phyloP scores from a whole-genome alignment of 108 stramenopile genomes.

The Seminavis robusta region DNA sequence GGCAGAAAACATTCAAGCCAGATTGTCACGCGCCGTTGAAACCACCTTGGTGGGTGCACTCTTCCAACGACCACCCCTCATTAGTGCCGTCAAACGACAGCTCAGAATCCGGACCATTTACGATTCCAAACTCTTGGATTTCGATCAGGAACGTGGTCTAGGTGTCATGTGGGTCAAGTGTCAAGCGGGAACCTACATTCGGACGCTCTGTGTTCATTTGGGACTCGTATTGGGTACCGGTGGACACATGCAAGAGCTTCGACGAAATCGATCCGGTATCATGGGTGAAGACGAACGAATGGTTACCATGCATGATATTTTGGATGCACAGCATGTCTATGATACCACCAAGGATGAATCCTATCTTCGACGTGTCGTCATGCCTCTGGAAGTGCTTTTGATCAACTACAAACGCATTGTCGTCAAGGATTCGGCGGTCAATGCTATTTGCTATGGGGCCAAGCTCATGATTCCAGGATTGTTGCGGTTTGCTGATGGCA shows the following conservation, averaged over 20 bases:
- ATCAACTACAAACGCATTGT: conserved; percentile 97
- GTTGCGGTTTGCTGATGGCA: conserved; percentile 96
- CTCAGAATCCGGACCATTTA: conserved; percentile 98
- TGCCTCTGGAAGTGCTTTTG: conserved; percentile 96
- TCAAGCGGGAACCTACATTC: conserved; percentile 99
- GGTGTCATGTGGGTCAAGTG: conserved; percentile 96
- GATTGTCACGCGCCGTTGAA: conserved; percentile 90
- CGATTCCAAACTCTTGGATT: conserved; percentile 94
- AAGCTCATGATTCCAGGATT: conserved; percentile 99
- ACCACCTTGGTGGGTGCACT: conserved; percentile 93
- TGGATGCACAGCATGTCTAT: conserved; percentile 99
- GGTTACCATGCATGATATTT: conserved; percentile 99
- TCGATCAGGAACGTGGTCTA: conserved; percentile 92
- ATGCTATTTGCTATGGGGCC: conserved; percentile 99
- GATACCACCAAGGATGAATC: conserved; percentile 98
- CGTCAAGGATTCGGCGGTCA: conserved; percentile 99
- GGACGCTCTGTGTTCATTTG: conserved; percentile 98
- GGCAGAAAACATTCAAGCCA: conserved; percentile 74
- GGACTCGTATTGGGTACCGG: conserved; percentile 95
- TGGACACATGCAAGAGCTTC: conserved; percentile 99
- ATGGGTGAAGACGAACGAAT: conserved; percentile 88
- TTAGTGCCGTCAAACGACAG: conserved; percentile 99
- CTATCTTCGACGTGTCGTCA: conserved; percentile 95
- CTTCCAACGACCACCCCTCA: conserved; percentile 99
- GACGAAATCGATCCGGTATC: conserved; percentile 95